Base-by-base conservation (phyloP, 2,329 filamentous ascomycete genomes). In the Arthrinium puccinioides region DNA sequence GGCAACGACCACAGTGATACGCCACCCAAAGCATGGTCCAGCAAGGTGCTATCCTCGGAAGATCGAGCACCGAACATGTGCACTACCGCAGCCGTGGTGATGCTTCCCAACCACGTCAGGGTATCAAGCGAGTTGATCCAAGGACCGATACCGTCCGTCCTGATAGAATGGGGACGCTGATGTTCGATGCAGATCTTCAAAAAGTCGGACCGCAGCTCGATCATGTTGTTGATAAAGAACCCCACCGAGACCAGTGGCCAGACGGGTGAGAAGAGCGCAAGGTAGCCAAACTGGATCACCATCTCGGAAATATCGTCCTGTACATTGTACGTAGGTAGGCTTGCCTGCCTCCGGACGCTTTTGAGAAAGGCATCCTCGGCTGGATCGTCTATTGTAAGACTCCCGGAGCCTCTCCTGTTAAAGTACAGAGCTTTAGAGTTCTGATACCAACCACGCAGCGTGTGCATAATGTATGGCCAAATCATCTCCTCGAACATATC, bases 121-220 rank as follows among this genome's bases (percentile, higher is more conserved):
- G 85, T 78, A 32, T 75, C 74, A 10, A 88, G 66, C 0, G 76
- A 79, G 43, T 80, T 70, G 13, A 87, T 69, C 74, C 81, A 87
- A 0, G 84, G 82, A 0, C 84, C 84, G 44, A 88, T 87, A 4
- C 79, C 82, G 51, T 87, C 84, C 1, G 80, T 72, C 6, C 84
- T 77, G 45, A 74, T 72, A 0, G 84, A 84, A 0, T 71, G 74
- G 0, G 84, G 84, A 1, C 84, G 75, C 44, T 81, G 79, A 63
- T 82, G 83, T 52, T 87, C 82, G 18, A 79, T 67, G 44, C 79
- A 84, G 38, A 88, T 83, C 52, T 87, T 88, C 60, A 84, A 74
- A 31, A 85, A 84, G 50, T 88, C 84, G 3, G 82, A 81, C 9
- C 84, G 80, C 9, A 88, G 68, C 56, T 88, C 84, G 39, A 88